Conservation (phyloP, 768 basidiomycete species). For the Boletus sp. region DNA sequence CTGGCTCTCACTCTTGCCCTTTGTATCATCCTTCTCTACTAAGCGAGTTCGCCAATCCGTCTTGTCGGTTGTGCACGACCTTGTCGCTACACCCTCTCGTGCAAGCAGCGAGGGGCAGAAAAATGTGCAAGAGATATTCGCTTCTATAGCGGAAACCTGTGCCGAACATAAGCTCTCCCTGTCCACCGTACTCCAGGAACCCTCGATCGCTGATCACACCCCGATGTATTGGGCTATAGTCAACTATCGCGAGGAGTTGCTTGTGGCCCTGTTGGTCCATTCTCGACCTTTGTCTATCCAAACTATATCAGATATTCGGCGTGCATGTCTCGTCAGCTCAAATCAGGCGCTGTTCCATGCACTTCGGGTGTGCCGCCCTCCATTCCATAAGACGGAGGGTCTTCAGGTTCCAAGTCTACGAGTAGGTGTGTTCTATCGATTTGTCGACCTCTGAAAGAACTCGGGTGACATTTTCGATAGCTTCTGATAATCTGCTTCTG, state of each 20-base stretch:
- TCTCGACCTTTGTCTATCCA: slow-evolving; percentile 40
- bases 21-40: slow-evolving; percentile 28
- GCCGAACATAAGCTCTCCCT: slow-evolving; percentile 45
- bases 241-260: slow-evolving; percentile 37
- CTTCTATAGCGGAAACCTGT: slow-evolving; percentile 62
- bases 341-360: slow-evolving; percentile 31
- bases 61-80: slow-evolving; percentile 50
- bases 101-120: neutral
- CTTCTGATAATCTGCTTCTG: slow-evolving; percentile 46
- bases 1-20: slow-evolving; percentile 32
- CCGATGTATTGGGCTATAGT: slow-evolving; percentile 33
- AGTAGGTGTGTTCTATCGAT: slow-evolving; percentile 24
- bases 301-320: slow-evolving; percentile 61
- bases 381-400: slow-evolving; percentile 24
- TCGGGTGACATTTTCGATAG: slow-evolving; percentile 7
- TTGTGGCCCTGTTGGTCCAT: slow-evolving; percentile 53
- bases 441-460: neutral
- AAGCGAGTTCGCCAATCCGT: slow-evolving; percentile 54
- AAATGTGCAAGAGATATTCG: slow-evolving; percentile 43
- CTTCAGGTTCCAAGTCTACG: slow-evolving; percentile 13
- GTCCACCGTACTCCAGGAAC: slow-evolving; percentile 28
- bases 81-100: slow-evolving; percentile 32
- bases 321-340: slow-evolving; percentile 52
- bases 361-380: slow-evolving; percentile 21
- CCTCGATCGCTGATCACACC: slow-evolving; percentile 22